phyloP scores from a whole-genome alignment of 2,329 filamentous ascomycete species.

The Balansia obtecta region DNA sequence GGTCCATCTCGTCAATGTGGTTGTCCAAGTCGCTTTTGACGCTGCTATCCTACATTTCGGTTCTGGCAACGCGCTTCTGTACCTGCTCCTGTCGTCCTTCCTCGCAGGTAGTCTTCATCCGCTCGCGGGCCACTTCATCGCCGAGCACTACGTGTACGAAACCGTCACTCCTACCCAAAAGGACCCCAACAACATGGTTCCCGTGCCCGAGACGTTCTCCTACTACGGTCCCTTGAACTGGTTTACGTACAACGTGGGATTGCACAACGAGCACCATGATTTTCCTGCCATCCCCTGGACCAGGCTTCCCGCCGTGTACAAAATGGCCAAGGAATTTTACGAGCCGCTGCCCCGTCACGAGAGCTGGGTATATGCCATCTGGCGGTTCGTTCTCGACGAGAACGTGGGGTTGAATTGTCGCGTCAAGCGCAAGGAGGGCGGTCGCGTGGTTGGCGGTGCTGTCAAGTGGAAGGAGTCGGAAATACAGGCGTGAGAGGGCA shows the following conservation, averaged over 20 bases:
- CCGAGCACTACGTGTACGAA: slow-evolving; percentile 84
- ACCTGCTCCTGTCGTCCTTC: slow-evolving; percentile 83
- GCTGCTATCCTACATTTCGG: slow-evolving; percentile 47
- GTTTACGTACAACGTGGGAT: slow-evolving; percentile 90
- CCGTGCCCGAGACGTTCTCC: slow-evolving; percentile 85
- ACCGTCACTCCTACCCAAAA: slow-evolving; percentile 42
- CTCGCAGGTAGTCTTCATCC: slow-evolving; percentile 89
- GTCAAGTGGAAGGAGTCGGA: slow-evolving; percentile 54
- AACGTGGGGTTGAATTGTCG: slow-evolving; percentile 83
- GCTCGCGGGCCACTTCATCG: slow-evolving; percentile 94
- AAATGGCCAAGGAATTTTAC: slow-evolving; percentile 85
- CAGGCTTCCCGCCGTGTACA: slow-evolving; percentile 60
- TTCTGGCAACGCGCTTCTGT: slow-evolving; percentile 56
- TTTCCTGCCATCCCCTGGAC: slow-evolving; percentile 97
- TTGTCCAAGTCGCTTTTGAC: slow-evolving; percentile 69
- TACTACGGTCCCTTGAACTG: slow-evolving; percentile 93
- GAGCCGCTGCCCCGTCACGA: slow-evolving; percentile 71
- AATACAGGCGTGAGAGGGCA: slow-evolving; percentile 43
- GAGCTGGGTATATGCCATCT: slow-evolving; percentile 88
- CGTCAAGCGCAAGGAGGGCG: slow-evolving; percentile 81
- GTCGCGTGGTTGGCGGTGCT: slow-evolving; percentile 42
- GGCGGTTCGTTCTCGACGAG: slow-evolving; percentile 88
- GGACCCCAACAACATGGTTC: slow-evolving; percentile 46
- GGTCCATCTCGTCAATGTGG: slow-evolving; percentile 74
- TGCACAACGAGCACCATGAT: slow-evolving; percentile 98